Percentiles rank a stretch among this genome's conserved stretches.
phyloP scores from a whole-genome alignment of 345 rosid genomes.

The Moringa oleifera region DNA sequence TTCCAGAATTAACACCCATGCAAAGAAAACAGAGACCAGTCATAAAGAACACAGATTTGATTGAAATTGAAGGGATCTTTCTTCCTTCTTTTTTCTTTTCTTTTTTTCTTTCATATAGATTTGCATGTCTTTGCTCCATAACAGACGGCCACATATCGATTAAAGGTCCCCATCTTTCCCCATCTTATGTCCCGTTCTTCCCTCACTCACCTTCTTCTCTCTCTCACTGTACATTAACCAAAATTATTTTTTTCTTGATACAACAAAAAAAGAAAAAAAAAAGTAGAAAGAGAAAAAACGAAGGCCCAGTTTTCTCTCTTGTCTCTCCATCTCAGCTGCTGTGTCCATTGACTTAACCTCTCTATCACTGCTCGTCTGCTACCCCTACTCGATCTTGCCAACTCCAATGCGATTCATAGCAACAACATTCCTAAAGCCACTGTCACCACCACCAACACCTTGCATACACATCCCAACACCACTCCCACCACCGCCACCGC shows the following conservation, averaged over 20 bases:
- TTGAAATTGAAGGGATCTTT: slow-evolving; percentile 12
- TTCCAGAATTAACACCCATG: neutral
- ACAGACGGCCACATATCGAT: slow-evolving; percentile 1
- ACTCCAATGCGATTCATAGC: slow-evolving; percentile 48
- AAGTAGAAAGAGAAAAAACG: slow-evolving; percentile 28
- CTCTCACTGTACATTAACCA: slow-evolving; percentile 56
- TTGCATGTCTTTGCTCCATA: slow-evolving; percentile 3
- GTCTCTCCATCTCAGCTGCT: neutral
- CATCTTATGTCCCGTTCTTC: slow-evolving; percentile 3
- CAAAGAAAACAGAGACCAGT: neutral
- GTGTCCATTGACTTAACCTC: neutral
- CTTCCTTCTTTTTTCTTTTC: neutral
- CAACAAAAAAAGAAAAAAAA: neutral
- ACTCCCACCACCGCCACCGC: slow-evolving; percentile 27
- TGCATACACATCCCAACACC: slow-evolving; percentile 47
- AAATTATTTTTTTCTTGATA: slow-evolving; percentile 48
- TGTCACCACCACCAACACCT: slow-evolving; percentile 36
- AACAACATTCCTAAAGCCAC: slow-evolving; percentile 56
- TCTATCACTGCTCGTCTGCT: neutral
- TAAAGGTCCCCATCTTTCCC: neutral
- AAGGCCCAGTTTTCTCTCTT: slow-evolving; percentile 11
- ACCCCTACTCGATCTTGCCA: slow-evolving; percentile 45
- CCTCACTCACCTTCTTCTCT: slow-evolving; percentile 11
- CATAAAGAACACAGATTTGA: neutral
- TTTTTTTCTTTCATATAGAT: too few species aligned